Conservation (phyloP, 2,329 filamentous ascomycete species). For the Bipolaris oryzae region DNA sequence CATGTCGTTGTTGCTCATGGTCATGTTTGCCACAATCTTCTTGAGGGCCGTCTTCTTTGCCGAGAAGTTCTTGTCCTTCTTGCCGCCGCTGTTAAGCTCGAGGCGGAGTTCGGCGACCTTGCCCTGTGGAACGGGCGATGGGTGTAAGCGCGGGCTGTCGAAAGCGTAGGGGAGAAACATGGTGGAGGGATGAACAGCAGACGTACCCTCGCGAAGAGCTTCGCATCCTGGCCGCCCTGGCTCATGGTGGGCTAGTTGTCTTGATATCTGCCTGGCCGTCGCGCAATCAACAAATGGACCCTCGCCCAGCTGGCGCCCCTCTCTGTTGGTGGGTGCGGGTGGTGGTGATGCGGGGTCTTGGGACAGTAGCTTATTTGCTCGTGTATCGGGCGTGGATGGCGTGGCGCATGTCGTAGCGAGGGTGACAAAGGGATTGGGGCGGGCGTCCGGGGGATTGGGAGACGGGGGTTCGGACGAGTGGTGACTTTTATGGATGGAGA, state of each 20-base stretch:
- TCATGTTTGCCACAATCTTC: conserved; percentile 99
- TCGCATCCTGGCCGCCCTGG: conserved; percentile 87
- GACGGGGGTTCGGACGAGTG: conserved; percentile 12
- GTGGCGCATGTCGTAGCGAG: conserved; percentile 28
- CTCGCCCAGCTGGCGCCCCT: conserved; percentile 37
- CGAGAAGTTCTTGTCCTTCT: conserved; percentile 96
- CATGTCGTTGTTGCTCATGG: conserved; percentile 99
- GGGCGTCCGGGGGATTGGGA: conserved; percentile 3
- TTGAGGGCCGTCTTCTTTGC: conserved; percentile 98
- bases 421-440: neutral
- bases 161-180: conserved; percentile 50
- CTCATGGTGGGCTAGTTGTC: conserved; percentile 59
- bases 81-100: conserved; percentile 90
- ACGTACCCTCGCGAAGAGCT: conserved; percentile 97
- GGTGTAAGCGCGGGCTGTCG: conserved; percentile 58
- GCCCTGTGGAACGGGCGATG: conserved; percentile 69
- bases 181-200: conserved; percentile 25
- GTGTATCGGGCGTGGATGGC: conserved; percentile 13
- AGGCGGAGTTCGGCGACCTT: conserved; percentile 97
- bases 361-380: conserved; percentile 19
- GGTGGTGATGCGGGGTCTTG: conserved; percentile 11
- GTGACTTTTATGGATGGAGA: conserved; percentile 17
- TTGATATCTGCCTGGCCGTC: conserved; percentile 30
- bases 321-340: conserved; percentile 18
- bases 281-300: conserved; percentile 30